Conservation (phyloP, 23 red algal species). For the Gracilaria caudata region DNA sequence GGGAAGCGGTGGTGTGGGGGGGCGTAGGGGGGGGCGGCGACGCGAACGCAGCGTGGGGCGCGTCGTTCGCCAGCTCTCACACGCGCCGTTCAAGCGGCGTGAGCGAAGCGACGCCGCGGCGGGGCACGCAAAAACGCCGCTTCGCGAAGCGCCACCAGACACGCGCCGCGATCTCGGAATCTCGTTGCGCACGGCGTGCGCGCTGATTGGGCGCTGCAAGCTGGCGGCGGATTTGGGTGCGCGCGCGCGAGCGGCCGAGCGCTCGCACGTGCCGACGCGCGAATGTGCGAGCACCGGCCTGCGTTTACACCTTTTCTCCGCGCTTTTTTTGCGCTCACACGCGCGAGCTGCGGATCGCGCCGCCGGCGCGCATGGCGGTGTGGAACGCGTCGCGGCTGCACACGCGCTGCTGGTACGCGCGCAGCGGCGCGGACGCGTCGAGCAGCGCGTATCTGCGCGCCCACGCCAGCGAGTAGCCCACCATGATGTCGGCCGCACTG, state of each 20-base stretch:
- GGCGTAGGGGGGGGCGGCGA: not conserved
- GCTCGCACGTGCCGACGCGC: not conserved
- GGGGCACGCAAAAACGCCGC: not conserved
- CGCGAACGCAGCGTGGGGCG: no score
- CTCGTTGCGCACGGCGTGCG: not conserved
- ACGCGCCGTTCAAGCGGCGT: not conserved
- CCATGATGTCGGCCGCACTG: slow-evolving; percentile 36
- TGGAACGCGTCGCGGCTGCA: slow-evolving; percentile 5
- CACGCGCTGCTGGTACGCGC: slow-evolving; percentile 9
- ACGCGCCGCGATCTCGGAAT: slow-evolving; percentile 29
- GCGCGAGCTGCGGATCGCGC: not conserved
- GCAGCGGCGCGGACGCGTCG: not conserved
- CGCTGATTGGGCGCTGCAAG: not conserved
- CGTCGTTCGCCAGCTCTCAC: not conserved
- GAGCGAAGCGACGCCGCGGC: slow-evolving; percentile 1
- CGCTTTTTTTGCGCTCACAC: slow-evolving; percentile 4
- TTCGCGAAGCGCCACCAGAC: not conserved
- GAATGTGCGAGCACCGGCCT: not conserved
- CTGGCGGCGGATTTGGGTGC: slow-evolving; percentile 4
- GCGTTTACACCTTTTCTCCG: not conserved
- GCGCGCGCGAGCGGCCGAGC: not conserved
- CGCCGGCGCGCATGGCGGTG: not conserved
- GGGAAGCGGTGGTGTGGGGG: no score
- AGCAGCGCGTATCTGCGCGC: slow-evolving; percentile 4
- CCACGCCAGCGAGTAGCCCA: slow-evolving; percentile 28